phyloP scores from a whole-genome alignment of 2,329 filamentous ascomycete species.

The Penicillium sp. region DNA sequence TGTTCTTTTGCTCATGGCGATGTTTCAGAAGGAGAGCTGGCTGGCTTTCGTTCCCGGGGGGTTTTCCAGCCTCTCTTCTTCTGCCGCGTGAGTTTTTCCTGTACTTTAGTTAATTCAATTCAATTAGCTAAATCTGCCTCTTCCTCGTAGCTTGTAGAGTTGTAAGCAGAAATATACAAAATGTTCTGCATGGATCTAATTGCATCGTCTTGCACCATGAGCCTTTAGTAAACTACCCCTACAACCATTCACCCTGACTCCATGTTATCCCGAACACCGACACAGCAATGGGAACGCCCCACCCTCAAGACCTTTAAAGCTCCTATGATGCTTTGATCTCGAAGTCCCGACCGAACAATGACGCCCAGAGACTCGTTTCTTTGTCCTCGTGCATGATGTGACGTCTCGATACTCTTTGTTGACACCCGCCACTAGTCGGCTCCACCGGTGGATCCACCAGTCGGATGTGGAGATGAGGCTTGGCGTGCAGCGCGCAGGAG shows the following conservation, averaged over 20 bases:
- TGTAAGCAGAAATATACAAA: too few species aligned
- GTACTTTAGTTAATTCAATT: constrained; percentile 1
- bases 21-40: background rate
- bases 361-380: background rate
- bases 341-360: background rate
- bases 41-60: constrained; percentile 1
- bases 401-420: constrained; percentile 10
- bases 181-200: background rate
- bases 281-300: background rate
- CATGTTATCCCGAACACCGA: background rate
- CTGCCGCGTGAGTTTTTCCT: background rate
- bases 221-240: background rate
- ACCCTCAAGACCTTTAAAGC: too few species aligned
- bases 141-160: background rate
- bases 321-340: background rate
- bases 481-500: constrained; percentile 1
- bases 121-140: background rate
- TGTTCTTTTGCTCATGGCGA: background rate
- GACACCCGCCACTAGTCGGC: background rate
- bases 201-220: background rate
- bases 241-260: background rate
- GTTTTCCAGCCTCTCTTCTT: background rate
- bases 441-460: background rate
- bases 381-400: constrained; percentile 4
- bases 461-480: background rate